Conservation (phyloP, 768 basidiomycete genomes). For the Boletus eberwhitei region DNA sequence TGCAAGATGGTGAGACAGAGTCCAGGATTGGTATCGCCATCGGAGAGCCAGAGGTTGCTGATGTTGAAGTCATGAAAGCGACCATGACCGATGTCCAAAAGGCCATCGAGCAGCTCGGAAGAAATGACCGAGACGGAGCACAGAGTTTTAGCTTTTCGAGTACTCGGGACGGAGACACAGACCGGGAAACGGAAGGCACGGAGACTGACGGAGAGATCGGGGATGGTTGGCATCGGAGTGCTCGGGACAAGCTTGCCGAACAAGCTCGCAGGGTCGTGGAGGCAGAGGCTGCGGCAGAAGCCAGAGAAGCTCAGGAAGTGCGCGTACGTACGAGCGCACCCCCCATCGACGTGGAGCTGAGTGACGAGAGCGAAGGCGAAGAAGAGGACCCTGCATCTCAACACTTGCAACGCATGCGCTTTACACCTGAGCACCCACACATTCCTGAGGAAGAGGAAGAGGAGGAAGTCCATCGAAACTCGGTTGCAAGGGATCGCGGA, state of each 20-base stretch:
- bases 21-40: constrained; percentile 28
- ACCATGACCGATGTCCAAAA: constrained; percentile 90
- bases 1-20: constrained; percentile 20
- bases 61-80: constrained; percentile 72
- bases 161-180: constrained; percentile 51
- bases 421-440: constrained; percentile 50
- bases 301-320: constrained; percentile 51
- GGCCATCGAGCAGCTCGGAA: constrained; percentile 83
- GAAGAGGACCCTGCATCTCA: constrained; percentile 46
- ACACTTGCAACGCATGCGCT: constrained; percentile 37
- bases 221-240: constrained; percentile 63
- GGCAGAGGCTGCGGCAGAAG: constrained; percentile 37
- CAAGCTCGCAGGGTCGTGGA: constrained; percentile 63
- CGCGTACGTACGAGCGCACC: constrained; percentile 44
- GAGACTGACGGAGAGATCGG: constrained; percentile 51
- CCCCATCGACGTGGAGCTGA: constrained; percentile 72
- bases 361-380: constrained; percentile 76
- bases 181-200: constrained; percentile 46
- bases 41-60: constrained; percentile 20
- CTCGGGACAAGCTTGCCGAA: constrained; percentile 64
- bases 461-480: constrained; percentile 32
- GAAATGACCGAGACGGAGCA: constrained; percentile 51
- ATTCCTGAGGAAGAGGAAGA: constrained; percentile 74
- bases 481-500: constrained; percentile 23
- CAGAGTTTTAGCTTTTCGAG: constrained; percentile 80